Conservation (phyloP, 306 rosid genomes). For the Pyrus pyrifolia region DNA sequence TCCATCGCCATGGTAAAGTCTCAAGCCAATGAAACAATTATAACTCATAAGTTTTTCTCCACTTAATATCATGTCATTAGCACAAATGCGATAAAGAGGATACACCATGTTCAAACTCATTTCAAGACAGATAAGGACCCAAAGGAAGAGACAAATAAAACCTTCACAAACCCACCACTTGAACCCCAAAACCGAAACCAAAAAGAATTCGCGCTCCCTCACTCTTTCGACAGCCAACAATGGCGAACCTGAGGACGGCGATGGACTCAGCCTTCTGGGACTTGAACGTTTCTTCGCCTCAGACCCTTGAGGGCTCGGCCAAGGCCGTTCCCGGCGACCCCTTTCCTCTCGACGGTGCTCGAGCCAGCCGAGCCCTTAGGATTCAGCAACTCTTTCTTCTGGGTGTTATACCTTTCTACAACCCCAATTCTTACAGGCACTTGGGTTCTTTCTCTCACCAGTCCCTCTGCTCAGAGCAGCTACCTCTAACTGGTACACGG, state of each 20-base stretch:
- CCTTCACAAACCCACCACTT: not conserved
- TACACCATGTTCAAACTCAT: not conserved
- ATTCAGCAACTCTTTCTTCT: conserved; percentile 56
- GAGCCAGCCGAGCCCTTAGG: conserved; percentile 54
- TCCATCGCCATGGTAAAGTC: no score
- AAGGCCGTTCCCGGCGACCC: conserved; percentile 56
- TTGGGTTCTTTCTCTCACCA: conserved; percentile 68
- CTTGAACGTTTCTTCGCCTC: conserved; percentile 61
- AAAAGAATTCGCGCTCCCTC: no score
- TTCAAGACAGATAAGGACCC: not conserved
- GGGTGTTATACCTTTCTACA: conserved; percentile 52
- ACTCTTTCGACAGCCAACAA: conserved; percentile 6
- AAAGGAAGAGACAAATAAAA: not conserved
- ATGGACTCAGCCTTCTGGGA: conserved; percentile 88
- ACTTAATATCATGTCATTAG: no score
- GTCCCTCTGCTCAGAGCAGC: conserved; percentile 43
- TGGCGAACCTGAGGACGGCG: conserved; percentile 75
- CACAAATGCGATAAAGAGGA: no score
- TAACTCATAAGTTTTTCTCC: no score
- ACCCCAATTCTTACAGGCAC: conserved; percentile 49
- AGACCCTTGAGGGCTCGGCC: conserved; percentile 51
- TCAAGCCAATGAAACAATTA: no score
- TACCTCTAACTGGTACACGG: conserved; percentile 39
- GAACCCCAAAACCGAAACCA: not conserved
- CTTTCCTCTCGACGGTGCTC: conserved; percentile 56